Evolutionary conservation across 768 basidiomycete genomes (phyloP), one percentile per base, ranked within the genome.

Genomic region (Daedaleopsis sinensis): DNA sequence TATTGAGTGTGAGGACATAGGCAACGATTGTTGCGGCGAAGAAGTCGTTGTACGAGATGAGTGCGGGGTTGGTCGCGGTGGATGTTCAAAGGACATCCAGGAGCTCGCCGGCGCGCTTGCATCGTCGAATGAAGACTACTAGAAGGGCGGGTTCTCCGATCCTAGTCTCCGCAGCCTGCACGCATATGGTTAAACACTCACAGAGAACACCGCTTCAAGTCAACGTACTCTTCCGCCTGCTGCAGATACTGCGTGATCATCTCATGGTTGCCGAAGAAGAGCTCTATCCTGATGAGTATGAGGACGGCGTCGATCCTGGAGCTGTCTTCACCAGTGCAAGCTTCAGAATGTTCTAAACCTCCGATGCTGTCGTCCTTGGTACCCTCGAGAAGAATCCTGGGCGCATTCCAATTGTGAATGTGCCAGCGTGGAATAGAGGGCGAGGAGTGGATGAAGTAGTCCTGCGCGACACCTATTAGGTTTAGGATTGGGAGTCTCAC

Each of bases 151-250:
- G 98, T 99, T 42, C 95, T 86, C 56, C 96, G 82, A 73, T 99
- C 96, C 96, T 96, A 99, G 77, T 99, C 96, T 48, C 96, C 96
- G 0, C 95, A 57, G 98, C 88, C 36, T 96, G 83, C 60, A n/a
- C n/a, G n/a, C n/a, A n/a, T n/a, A n/a, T n/a, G n/a, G n/a, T n/a
- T n/a, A n/a, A n/a, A n/a, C n/a, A n/a, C n/a, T n/a, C n/a, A n/a
- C n/a, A n/a, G n/a, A n/a, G n/a, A n/a, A n/a, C n/a, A n/a, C n/a
- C n/a, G n/a, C n/a, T n/a, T n/a, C n/a, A n/a, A n/a, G n/a, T n/a
- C n/a, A n/a, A n/a, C n/a, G n/a, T n/a, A n/a, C n/a, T n/a, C n/a
- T n/a, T n/a, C n/a, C n/a, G n/a, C n/a, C n/a, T n/a, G n/a, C n/a
- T n/a, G n/a, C n/a, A n/a, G n/a, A n/a, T n/a, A n/a, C n/a, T n/a